Evolutionary conservation across 352 stramenopile species (phyloP).

Genomic region (Globisporangium radiosum): DNA sequence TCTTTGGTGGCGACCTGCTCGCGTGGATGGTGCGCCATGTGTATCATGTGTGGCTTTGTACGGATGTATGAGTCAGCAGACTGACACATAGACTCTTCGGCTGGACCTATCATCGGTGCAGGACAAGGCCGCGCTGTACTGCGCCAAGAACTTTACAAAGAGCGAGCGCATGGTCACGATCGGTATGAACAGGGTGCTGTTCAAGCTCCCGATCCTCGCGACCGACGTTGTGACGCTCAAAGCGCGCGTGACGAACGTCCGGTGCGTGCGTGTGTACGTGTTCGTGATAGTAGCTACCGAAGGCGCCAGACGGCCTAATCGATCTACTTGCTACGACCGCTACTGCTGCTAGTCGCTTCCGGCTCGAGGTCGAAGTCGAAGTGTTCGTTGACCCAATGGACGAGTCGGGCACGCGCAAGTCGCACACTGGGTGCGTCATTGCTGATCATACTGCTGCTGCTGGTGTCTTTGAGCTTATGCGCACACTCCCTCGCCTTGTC

Average conservation of each 20-base stretch:
- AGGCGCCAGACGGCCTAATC: too few species aligned
- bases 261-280: constrained; percentile 18
- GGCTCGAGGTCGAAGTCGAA: constrained; percentile 51
- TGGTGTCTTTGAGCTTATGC: background rate
- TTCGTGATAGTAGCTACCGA: too few species aligned
- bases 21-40: constrained; percentile 29
- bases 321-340: too few species aligned
- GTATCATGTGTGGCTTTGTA: too few species aligned
- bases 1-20: constrained; percentile 63
- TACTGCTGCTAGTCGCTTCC: background rate
- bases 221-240: constrained; percentile 58
- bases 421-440: constrained; percentile 37
- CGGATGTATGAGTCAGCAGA: too few species aligned
- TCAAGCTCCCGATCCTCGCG: constrained; percentile 60
- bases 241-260: constrained; percentile 39
- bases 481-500: background rate
- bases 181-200: constrained; percentile 57
- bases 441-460: too few species aligned
- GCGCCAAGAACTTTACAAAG: constrained; percentile 54
- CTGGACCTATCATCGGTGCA: too few species aligned
- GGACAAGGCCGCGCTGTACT: constrained; percentile 56
- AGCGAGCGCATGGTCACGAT: constrained; percentile 59
- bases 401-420: constrained; percentile 32
- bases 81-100: too few species aligned
- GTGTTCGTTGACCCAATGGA: constrained; percentile 47